These are phyloP conservation scores for Solanum corneliomulleri DNA, from an alignment of 257 asterid species.

Conservation along the genomic window DNA sequence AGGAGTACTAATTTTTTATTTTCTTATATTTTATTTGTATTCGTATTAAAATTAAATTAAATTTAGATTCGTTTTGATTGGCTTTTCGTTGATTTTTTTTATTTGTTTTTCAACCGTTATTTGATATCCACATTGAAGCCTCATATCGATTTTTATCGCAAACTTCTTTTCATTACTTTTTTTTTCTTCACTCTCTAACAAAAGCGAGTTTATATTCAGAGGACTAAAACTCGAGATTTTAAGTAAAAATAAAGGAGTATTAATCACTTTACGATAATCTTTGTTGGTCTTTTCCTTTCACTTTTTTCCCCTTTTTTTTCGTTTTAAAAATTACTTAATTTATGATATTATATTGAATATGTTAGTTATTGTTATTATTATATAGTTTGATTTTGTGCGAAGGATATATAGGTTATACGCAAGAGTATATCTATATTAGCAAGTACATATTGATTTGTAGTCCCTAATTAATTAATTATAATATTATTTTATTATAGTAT, in stretches of 20 bases:
- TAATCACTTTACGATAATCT: accelerated
- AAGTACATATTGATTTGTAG: neutral
- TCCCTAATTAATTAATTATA: no score
- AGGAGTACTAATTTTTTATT: accelerated
- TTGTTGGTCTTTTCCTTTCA: neutral
- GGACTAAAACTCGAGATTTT: accelerated
- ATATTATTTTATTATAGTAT: no score
- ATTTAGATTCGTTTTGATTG: no score
- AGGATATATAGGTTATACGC: no score
- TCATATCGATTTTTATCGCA: neutral
- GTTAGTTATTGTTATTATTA: no score
- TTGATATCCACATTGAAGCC: accelerated
- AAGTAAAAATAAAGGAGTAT: accelerated
- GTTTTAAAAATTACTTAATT: accelerated
- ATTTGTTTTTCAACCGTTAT: no score
- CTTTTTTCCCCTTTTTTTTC: neutral
- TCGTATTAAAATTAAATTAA: no score
- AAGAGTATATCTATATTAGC: neutral
- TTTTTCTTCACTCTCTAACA: accelerated
- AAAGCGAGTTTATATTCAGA: accelerated
- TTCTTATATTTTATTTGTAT: neutral
- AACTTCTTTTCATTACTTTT: neutral
- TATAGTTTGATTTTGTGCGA: neutral
- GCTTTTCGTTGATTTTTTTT: accelerated
- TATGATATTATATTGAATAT: no score